These are phyloP conservation scores for Cutaneotrichosporon sp. DNA, from an alignment of 1,284 basidiomycete species.

Conservation along the genomic window DNA sequence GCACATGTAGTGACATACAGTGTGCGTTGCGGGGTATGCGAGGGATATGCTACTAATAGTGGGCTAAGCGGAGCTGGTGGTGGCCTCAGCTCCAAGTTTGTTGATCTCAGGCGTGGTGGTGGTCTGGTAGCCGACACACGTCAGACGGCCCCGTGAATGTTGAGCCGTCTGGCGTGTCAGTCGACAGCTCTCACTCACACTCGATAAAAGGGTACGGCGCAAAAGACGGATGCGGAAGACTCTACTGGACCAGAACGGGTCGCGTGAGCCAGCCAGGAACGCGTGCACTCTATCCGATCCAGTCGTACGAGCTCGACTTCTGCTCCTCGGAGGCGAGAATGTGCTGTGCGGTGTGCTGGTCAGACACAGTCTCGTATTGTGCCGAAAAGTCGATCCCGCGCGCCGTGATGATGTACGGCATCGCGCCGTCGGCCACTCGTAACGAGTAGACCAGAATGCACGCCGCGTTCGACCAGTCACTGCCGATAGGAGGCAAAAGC, in stretches of 20 bases:
- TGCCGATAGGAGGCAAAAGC: conserved; percentile 10
- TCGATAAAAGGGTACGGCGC: neutral
- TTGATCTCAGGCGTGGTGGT: neutral
- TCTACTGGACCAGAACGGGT: neutral
- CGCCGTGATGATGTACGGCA: conserved; percentile 10
- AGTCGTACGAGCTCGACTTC: conserved; percentile 20
- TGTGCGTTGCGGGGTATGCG: neutral
- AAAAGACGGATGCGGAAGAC: neutral
- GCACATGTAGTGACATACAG: neutral
- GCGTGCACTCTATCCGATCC: conserved; percentile 1
- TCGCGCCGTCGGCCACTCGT: conserved; percentile 14
- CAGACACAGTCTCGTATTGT: conserved; percentile 12
- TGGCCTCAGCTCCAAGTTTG: neutral
- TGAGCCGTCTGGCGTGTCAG: neutral
- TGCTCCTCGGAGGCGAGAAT: conserved; percentile 22
- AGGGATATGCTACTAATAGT: neutral
- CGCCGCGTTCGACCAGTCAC: conserved; percentile 20
- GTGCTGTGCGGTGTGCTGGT: conserved; percentile 19
- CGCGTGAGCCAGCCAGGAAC: neutral
- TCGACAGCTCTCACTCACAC: neutral
- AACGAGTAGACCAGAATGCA: conserved; percentile 24
- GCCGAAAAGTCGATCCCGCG: conserved; percentile 22
- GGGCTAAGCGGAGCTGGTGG: neutral
- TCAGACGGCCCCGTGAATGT: neutral
- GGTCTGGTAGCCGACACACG: neutral